Conservation (phyloP, 306 rosid species). For the Lotus japonicus region DNA sequence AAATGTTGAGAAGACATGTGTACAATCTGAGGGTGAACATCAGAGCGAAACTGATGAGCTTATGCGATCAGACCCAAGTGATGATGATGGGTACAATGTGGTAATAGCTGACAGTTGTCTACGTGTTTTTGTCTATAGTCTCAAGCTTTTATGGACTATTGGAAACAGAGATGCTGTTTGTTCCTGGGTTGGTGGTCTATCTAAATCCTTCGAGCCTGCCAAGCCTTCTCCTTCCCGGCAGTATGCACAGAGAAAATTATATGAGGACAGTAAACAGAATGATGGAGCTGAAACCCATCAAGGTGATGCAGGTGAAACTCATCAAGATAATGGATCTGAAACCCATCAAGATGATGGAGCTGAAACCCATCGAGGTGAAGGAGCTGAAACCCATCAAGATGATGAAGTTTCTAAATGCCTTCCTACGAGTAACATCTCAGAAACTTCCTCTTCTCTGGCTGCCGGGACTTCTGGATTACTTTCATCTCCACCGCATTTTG, state of each 20-base stretch:
- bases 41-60: conserved; percentile 60
- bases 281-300: conserved; percentile 42
- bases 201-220: conserved; percentile 63
- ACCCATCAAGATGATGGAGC: conserved; percentile 33
- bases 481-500: conserved; percentile 30
- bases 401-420: conserved; percentile 45
- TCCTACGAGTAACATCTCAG: conserved; percentile 25
- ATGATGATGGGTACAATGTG: conserved; percentile 95
- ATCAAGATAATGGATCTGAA: conserved; percentile 47
- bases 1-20: conserved; percentile 55
- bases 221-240: conserved; percentile 93
- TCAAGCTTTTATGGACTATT: conserved; percentile 87
- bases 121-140: conserved; percentile 84
- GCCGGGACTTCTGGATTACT: conserved; percentile 34
- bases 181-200: conserved; percentile 63
- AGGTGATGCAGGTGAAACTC: conserved; percentile 29
- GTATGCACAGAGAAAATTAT: conserved; percentile 65
- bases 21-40: conserved; percentile 47
- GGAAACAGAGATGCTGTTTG: conserved; percentile 88
- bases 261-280: conserved; percentile 44
- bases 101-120: conserved; percentile 91
- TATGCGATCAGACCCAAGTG: conserved; percentile 72
- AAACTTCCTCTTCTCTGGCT: conserved; percentile 29
- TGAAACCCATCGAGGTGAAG: conserved; percentile 24
- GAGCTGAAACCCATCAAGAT: conserved; percentile 38